These are phyloP conservation scores for Mycena sanguinolenta DNA, from an alignment of 768 basidiomycete species.

Conservation along the genomic window DNA sequence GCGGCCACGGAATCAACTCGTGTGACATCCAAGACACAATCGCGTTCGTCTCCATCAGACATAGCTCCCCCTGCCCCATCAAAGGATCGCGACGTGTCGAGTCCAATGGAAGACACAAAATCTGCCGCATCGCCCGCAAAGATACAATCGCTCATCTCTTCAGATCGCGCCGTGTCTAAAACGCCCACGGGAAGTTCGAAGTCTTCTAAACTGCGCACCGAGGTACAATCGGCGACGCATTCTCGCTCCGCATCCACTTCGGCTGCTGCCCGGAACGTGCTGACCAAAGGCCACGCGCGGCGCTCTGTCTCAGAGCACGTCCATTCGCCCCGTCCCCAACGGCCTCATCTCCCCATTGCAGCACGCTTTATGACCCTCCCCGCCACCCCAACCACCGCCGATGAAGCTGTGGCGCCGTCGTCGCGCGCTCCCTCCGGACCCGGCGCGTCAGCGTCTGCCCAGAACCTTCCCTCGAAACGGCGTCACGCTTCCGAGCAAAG, in stretches of 20 bases:
- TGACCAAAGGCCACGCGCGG: constrained; percentile 4
- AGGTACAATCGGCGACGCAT: background rate
- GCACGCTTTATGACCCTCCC: background rate
- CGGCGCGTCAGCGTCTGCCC: too few species aligned
- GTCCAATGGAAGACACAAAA: background rate
- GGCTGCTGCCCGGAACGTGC: background rate
- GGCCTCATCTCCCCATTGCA: constrained; percentile 4
- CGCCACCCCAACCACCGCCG: background rate
- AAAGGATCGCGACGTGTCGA: background rate
- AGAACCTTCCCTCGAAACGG: too few species aligned
- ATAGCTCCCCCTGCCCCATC: background rate
- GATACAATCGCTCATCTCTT: background rate
- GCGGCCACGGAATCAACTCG: background rate
- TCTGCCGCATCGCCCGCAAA: background rate
- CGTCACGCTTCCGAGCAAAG: too few species aligned
- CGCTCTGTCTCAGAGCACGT: constrained; percentile 25
- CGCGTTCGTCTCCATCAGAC: background rate
- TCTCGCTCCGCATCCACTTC: constrained; percentile 27
- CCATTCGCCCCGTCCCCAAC: background rate
- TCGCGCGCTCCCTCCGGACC: too few species aligned
- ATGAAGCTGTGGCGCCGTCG: too few species aligned
- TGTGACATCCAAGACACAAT: background rate
- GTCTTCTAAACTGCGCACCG: background rate
- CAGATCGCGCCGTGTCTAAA: background rate
- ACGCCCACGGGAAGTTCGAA: background rate